These are phyloP conservation scores for Borealophlyctis nickersoniae DNA, from an alignment of 192 early-diverging fungal species.

Conservation along the genomic window DNA sequence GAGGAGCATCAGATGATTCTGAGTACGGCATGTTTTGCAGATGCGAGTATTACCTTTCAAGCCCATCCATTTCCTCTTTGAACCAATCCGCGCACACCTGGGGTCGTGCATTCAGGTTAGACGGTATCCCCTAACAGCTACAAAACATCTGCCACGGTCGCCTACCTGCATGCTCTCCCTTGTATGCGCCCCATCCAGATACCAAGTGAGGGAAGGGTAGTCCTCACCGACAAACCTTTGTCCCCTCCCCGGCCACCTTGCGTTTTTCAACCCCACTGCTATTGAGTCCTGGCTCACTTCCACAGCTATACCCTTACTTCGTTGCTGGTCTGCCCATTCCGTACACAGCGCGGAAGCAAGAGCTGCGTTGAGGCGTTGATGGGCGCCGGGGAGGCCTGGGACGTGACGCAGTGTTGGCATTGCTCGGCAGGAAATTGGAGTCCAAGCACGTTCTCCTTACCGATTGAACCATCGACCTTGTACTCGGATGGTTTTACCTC, in stretches of 20 bases:
- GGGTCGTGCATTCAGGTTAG: slow-evolving; percentile 15
- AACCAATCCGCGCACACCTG: slow-evolving; percentile 57
- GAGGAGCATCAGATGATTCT: background rate
- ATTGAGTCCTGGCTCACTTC: slow-evolving; percentile 42
- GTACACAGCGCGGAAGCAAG: slow-evolving; percentile 71
- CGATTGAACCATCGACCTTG: too few species aligned
- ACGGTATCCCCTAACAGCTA: background rate
- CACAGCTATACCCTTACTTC: slow-evolving; percentile 19
- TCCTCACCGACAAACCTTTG: slow-evolving; percentile 61
- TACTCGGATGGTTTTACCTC: background rate
- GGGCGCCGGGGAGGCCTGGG: slow-evolving; percentile 74
- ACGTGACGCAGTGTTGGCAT: too few species aligned
- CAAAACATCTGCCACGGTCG: background rate
- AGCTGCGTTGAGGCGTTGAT: slow-evolving; percentile 84
- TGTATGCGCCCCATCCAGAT: slow-evolving; percentile 95
- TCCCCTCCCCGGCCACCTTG: slow-evolving; percentile 86
- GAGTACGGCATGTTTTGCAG: background rate
- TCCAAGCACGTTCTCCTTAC: too few species aligned
- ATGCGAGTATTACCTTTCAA: background rate
- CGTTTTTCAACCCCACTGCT: slow-evolving; percentile 58
- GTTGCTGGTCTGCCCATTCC: slow-evolving; percentile 55
- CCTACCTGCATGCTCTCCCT: slow-evolving; percentile 72
- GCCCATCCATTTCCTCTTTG: slow-evolving; percentile 20
- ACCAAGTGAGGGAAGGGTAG: slow-evolving; percentile 60
- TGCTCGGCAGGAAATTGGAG: too few species aligned